Conservation (phyloP, 2,329 filamentous ascomycete genomes). For the Helicocarpus griseus region DNA sequence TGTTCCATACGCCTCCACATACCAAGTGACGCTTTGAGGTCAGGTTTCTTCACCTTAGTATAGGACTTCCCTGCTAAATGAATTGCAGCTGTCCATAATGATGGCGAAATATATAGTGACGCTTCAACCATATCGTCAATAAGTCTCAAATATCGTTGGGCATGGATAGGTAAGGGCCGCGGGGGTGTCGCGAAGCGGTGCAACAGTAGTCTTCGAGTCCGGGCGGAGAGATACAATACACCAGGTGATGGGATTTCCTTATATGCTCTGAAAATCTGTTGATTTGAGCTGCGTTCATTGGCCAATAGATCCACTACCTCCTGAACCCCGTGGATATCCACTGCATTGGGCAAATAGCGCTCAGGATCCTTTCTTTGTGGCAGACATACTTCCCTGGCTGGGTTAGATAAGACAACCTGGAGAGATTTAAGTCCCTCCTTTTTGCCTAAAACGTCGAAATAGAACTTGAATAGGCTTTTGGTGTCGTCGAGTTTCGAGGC, state of each 20-base stretch:
- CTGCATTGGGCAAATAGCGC: conserved; percentile 11
- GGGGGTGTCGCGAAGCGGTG: conserved; percentile 53
- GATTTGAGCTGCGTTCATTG: conserved; percentile 36
- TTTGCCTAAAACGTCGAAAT: conserved; percentile 10
- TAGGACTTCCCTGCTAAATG: conserved; percentile 68
- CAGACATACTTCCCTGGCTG: conserved; percentile 10
- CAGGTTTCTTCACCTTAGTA: conserved; percentile 44
- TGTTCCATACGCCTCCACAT: conserved; percentile 89
- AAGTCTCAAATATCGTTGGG: conserved; percentile 67
- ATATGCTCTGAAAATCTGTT: conserved; percentile 45
- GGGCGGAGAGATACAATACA: conserved; percentile 39
- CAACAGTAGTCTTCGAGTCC: conserved; percentile 54
- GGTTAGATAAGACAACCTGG: conserved; percentile 13
- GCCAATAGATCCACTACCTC: conserved; percentile 33
- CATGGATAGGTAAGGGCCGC: conserved; percentile 43
- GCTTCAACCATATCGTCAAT: conserved; percentile 72
- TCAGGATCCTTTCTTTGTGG: not conserved
- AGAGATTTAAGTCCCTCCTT: conserved; percentile 10
- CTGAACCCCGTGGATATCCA: conserved; percentile 28
- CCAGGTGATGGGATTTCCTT: conserved; percentile 44
- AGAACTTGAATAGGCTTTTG: conserved; percentile 10
- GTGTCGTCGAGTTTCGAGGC: conserved; percentile 2
- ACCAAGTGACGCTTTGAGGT: conserved; percentile 60
- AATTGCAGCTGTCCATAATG: conserved; percentile 79
- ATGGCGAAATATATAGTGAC: conserved; percentile 55